Evolutionary conservation across 352 stramenopile species (phyloP).

Genomic region (Globisporangium solare): DNA sequence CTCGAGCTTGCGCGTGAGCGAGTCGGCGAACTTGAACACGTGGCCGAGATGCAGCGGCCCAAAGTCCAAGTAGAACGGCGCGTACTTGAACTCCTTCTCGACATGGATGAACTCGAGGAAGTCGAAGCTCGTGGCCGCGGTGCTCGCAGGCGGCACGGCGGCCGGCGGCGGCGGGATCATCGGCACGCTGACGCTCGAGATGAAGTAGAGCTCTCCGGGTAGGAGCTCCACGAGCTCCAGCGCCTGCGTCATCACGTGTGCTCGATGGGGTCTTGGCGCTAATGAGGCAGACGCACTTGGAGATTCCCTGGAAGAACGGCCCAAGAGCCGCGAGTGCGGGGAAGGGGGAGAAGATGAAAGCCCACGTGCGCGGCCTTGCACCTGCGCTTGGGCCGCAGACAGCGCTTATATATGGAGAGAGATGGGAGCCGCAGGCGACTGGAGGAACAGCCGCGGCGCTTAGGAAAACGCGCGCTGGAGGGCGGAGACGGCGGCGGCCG

Average conservation of each 20-base stretch:
- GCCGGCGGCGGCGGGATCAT: not conserved
- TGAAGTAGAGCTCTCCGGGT: conserved; percentile 27
- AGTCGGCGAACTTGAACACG: conserved; percentile 81
- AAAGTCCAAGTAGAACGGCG: conserved; percentile 96
- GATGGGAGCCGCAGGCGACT: too few relatives aligned
- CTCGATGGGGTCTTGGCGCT: too few relatives aligned
- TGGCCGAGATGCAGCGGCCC: conserved; percentile 92
- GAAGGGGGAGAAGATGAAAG: too few relatives aligned
- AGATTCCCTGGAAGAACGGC: too few relatives aligned
- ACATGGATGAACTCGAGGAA: conserved; percentile 23
- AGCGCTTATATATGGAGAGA: too few relatives aligned
- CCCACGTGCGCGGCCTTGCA: too few relatives aligned
- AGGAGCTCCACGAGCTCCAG: conserved; percentile 32
- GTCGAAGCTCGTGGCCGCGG: not conserved
- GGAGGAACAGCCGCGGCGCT: too few relatives aligned
- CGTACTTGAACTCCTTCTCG: conserved; percentile 79
- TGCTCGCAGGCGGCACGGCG: not conserved
- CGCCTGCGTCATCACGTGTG: conserved; percentile 5
- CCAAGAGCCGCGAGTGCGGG: too few relatives aligned
- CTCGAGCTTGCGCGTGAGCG: conserved; percentile 65
- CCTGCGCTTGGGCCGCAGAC: too few relatives aligned
- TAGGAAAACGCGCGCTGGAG: too few relatives aligned
- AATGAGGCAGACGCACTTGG: too few relatives aligned
- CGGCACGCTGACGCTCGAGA: conserved; percentile 15
- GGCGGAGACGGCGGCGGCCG: too few relatives aligned